Evolutionary conservation across 1,284 basidiomycete species (phyloP).

Genomic region (Austroboletus olivaceoglutinosus): DNA sequence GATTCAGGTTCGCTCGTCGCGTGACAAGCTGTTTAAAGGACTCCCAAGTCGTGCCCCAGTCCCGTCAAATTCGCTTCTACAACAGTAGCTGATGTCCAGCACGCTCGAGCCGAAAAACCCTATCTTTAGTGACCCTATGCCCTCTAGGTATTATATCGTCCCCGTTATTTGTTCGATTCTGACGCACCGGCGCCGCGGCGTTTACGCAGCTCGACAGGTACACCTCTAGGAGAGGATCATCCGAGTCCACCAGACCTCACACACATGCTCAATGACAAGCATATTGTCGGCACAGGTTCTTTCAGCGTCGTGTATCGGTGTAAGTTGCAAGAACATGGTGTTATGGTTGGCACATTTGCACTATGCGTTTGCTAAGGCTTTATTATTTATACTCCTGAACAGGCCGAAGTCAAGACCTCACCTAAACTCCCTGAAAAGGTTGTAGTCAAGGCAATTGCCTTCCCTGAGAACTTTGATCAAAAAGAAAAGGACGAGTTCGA

Average conservation of each 20-base stretch:
- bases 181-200: neutral
- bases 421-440: neutral
- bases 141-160: too few species aligned
- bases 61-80: too few species aligned
- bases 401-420: too few species aligned
- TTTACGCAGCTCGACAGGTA: neutral
- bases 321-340: neutral
- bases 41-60: too few species aligned
- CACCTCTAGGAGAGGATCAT: neutral
- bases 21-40: too few species aligned
- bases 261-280: neutral
- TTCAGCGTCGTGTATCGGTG: conserved; percentile 2
- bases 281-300: neutral
- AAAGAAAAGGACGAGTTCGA: neutral
- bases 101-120: too few species aligned
- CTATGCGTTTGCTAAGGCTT: neutral
- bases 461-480: neutral
- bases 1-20: too few species aligned
- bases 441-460: conserved; percentile 7
- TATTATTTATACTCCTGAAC: neutral
- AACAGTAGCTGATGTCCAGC: too few species aligned
- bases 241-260: neutral
- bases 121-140: too few species aligned
- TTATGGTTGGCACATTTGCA: neutral
- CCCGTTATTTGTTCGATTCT: too few species aligned